phyloP scores from a whole-genome alignment of 208 protist species.

The Vickermania ingenoplastis region DNA sequence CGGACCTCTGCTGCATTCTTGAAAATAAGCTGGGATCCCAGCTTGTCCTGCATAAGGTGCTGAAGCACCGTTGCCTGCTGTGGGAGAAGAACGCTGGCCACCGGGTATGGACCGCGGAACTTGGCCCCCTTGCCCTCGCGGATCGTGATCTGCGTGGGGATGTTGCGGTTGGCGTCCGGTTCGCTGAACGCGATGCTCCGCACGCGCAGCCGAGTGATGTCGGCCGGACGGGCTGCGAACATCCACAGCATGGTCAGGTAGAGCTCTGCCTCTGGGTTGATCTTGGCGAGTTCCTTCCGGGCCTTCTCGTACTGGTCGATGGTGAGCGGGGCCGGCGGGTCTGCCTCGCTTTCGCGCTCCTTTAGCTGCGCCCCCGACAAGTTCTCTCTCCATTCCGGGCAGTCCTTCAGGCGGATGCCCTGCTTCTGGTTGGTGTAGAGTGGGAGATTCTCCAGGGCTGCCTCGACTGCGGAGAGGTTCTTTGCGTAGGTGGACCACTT shows the following conservation, averaged over 20 bases:
- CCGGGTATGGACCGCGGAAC: neutral
- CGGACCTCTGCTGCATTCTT: neutral
- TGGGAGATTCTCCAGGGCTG: neutral
- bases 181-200: too few species aligned
- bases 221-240: neutral
- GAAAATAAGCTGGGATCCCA: neutral
- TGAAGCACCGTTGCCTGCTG: neutral
- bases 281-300: neutral
- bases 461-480: neutral
- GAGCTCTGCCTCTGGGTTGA: neutral
- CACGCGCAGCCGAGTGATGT: neutral
- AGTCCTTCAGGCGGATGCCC: neutral
- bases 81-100: neutral
- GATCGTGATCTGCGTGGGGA: neutral
- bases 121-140: neutral
- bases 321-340: neutral
- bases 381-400: neutral
- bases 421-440: neutral
- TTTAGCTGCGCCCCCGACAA: neutral
- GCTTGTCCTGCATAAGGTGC: neutral
- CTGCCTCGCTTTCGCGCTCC: neutral
- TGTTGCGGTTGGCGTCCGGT: neutral
- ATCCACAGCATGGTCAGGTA: neutral
- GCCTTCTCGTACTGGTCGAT: neutral
- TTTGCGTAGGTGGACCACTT: neutral